phyloP scores from a whole-genome alignment of 2,329 filamentous ascomycete genomes.

The Ophiosphaerella herpotricha region DNA sequence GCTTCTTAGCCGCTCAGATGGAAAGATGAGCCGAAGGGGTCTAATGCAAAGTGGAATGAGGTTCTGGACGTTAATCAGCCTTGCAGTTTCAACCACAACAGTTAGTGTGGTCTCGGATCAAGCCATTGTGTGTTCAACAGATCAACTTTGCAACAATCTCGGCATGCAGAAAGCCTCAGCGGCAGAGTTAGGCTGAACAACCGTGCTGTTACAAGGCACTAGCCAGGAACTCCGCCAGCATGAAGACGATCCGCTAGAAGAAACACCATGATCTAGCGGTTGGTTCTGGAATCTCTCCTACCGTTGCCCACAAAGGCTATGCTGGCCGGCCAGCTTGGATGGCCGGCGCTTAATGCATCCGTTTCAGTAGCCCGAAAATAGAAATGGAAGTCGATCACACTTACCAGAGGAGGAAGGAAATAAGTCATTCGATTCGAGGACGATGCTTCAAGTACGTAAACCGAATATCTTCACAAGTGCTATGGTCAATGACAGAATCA shows the following conservation, averaged over 20 bases:
- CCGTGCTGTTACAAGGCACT: constrained; percentile 10
- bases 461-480: constrained; percentile 51
- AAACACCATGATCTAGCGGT: constrained; percentile 12
- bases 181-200: constrained; percentile 25
- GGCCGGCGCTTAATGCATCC: constrained; percentile 39
- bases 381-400: constrained; percentile 28
- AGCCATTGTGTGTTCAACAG: constrained; percentile 5
- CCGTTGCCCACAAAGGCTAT: constrained; percentile 34
- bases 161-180: constrained; percentile 28
- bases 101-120: constrained; percentile 1
- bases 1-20: constrained; percentile 66
- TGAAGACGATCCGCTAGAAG: not conserved
- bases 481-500: constrained; percentile 65
- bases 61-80: constrained; percentile 58
- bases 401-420: constrained; percentile 54
- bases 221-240: not conserved
- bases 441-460: constrained; percentile 59
- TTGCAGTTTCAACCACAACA: constrained; percentile 14
- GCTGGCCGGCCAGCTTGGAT: constrained; percentile 24
- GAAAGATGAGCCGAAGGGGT: constrained; percentile 70
- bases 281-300: constrained; percentile 19
- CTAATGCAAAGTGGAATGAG: constrained; percentile 74
- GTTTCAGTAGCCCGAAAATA: constrained; percentile 33
- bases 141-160: constrained; percentile 1
- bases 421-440: constrained; percentile 56